Percentiles rank a stretch among this genome's conserved stretches.
Evolutionary conservation across 2,329 filamentous ascomycete genomes (phyloP).

Genomic region (Colletotrichum ledebouriae): DNA sequence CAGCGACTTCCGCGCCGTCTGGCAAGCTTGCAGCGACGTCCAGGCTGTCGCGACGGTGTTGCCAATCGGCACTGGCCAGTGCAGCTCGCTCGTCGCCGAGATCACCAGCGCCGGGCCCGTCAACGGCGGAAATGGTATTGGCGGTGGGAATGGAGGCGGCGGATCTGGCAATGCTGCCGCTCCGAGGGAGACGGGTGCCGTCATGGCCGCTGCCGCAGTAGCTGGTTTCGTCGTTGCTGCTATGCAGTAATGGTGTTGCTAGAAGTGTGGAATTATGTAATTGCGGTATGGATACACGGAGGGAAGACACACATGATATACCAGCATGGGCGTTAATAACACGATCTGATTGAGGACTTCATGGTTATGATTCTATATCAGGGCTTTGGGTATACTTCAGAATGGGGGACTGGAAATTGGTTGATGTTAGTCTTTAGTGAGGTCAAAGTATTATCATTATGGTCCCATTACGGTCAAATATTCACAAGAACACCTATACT

Average conservation of each 20-base stretch:
- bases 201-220: slow-evolving; percentile 27
- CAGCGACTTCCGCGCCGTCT: slow-evolving; percentile 43
- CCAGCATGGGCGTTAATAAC: background rate
- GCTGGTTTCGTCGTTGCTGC: slow-evolving; percentile 38
- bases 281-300: background rate
- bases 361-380: too few species aligned
- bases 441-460: slow-evolving; percentile 22
- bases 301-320: background rate
- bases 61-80: slow-evolving; percentile 28
- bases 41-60: slow-evolving; percentile 41
- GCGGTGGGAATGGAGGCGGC: slow-evolving; percentile 3
- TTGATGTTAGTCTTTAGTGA: too few species aligned
- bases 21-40: slow-evolving; percentile 49
- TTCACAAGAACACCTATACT: background rate
- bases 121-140: background rate
- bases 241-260: background rate
- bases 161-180: slow-evolving; percentile 12
- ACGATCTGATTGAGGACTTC: background rate
- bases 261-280: too few species aligned
- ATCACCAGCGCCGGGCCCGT: slow-evolving; percentile 38
- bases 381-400: too few species aligned
- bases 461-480: slow-evolving; percentile 11
- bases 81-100: slow-evolving; percentile 37
- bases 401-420: too few species aligned
- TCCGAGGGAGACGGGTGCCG: slow-evolving; percentile 29